Base-by-base conservation (phyloP, 345 rosid genomes). In the Hypericum androsaemum region DNA sequence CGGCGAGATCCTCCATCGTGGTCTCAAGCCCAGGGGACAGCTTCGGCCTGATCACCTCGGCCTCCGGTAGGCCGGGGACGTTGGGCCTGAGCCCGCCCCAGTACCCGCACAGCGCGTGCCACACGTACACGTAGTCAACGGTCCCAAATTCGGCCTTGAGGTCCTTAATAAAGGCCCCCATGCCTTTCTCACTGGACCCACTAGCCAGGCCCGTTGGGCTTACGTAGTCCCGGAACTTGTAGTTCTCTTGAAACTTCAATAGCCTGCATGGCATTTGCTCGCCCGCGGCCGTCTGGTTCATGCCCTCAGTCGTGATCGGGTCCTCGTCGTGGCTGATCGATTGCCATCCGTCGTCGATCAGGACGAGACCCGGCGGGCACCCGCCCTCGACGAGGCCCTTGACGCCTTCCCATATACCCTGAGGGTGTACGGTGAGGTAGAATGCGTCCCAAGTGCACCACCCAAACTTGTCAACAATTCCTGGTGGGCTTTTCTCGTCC, bases 371-470 rank as follows among this genome's bases (percentile, higher is more conserved):
- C 9, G 98, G 98, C 5, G 98, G 98, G 64, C 94, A 83, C 14
- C 98, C 97, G 3, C 94, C 96, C 0, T 81, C 86, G 10, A 76
- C 95, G 5, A 92, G 76, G 4, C 79, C 73, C 46, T 82, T 70
- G 0, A 87, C 89, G 1, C 95, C 98, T 28, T 90, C 77, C 73
- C 76, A 66, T 13, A 90, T 60, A 0, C 98, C 98, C 7, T 78
- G 73, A 6, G 98, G 98, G 63, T 85, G 65, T 59, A 88, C 97
- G 0, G 83, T 77, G 45, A 92, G 84, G 54, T 92, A 92, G 59
- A 92, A 88, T 39, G 98, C 98, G 41, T 92, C 98, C 98, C 98
- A 92, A 8, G 98, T 85, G 54, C 97, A 88, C 98, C 98, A 92
- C 0, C 98, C 98, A 44, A 92, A 92, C 53, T 92, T 92, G 57